Evolutionary conservation across 805 yeast species (phyloP).

Genomic region (Zygoascus flipseniorum): DNA sequence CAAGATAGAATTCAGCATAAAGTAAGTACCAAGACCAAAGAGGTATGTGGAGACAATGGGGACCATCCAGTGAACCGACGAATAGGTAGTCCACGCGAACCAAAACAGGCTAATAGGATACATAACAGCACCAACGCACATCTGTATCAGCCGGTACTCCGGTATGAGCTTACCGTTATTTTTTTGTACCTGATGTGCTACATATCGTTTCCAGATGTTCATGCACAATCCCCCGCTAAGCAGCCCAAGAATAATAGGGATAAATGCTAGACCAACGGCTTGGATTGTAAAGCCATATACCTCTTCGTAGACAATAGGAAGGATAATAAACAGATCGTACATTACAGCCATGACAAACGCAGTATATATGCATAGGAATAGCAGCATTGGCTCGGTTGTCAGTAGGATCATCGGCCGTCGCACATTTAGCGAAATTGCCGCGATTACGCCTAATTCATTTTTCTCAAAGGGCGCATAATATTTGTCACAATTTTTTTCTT

Average conservation of each 20-base stretch:
- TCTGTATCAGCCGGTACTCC: conserved; percentile 39
- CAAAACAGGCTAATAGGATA: conserved; percentile 43
- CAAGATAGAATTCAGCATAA: conserved; percentile 30
- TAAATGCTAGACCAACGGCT: conserved; percentile 51
- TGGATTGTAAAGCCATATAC: conserved; percentile 42
- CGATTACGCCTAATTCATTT: conserved; percentile 3
- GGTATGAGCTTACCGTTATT: conserved; percentile 37
- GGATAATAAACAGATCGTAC: conserved; percentile 52
- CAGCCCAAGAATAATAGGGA: conserved; percentile 59
- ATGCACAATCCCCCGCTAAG: conserved; percentile 38
- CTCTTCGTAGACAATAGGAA: conserved; percentile 44
- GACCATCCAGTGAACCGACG: conserved; percentile 41
- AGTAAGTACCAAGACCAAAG: conserved; percentile 30
- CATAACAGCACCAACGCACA: conserved; percentile 42
- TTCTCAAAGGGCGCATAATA: conserved; percentile 37
- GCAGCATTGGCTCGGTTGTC: conserved; percentile 46
- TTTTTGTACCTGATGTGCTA: conserved; percentile 34
- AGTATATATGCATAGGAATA: conserved; percentile 45
- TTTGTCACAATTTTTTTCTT: conserved; percentile 30
- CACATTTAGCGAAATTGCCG: conserved; percentile 30
- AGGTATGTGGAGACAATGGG: conserved; percentile 55
- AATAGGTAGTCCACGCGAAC: conserved; percentile 44
- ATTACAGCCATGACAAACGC: conserved; percentile 50
- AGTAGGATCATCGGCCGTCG: conserved; percentile 46
- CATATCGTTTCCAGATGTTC: conserved; percentile 6